Evolutionary conservation across 192 early-diverging fungal genomes (phyloP), one percentile per base, ranked within the genome.

Genomic region (Coemansia asiatica): DNA sequence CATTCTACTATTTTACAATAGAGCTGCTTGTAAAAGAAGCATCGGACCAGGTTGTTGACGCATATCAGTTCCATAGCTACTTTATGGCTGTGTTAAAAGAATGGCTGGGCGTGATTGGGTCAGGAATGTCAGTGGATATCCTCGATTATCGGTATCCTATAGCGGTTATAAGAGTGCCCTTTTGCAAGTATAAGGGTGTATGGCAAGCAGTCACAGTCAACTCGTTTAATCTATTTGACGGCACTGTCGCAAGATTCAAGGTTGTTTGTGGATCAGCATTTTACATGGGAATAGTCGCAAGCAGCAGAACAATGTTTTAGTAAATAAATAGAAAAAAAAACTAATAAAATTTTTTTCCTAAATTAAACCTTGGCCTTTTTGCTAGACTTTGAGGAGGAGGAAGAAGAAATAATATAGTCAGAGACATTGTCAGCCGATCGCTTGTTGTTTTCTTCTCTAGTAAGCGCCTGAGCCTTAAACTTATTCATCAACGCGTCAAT

Each of bases 401-500:
- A 58, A 28, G 68, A 71, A 4, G 72, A 48, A 10, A 68, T 64
- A 2, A 75, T 40, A 22, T 68, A 56, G 27, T 56, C 54, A 10
- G 54, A 26, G 27, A 56, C 67, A 16, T 38, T 38, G 13, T 61
- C 72, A 1, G 44, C 57, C 29, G 56, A 1, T 10, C 72, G 65
- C 49, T 75, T 75, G 23, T 64, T 53, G 21, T 54, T 58, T 8
- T 56, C 66, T 12, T 71, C 50, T 19, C 40, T 44, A 26, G 9
- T 25, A 27, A 60, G 59, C 0, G 78, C 78, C 64, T 75, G 64
- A 0, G 68, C 54, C 78, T 75, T 75, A 51, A 82, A 76, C 62
- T 82, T 82, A 57, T 57, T 68, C 68, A 70, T 82, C 44, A 82
- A 60, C 26, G 64, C 71, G 48, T 82, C 79, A 27, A 82, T 49